Percentiles rank a stretch among this genome's conserved stretches.
These are phyloP conservation scores for Apiospora marii DNA, from an alignment of 2,329 filamentous ascomycete genomes.

Conservation along the genomic window DNA sequence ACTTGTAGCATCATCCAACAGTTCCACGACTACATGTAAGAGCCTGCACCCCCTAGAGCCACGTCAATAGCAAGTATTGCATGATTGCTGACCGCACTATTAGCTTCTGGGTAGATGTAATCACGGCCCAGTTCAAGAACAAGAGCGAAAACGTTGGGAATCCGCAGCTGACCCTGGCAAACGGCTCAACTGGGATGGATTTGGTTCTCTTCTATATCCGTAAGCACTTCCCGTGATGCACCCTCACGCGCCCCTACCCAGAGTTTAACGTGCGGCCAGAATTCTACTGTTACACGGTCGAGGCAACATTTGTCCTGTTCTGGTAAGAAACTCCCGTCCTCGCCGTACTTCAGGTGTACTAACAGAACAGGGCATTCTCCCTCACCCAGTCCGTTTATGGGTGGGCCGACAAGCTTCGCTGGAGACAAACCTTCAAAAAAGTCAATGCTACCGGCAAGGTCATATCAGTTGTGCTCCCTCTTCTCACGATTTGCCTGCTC, in stretches of 20 bases:
- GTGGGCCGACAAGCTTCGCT: slow-evolving; percentile 26
- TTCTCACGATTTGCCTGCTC: slow-evolving; percentile 31
- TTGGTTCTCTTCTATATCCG: slow-evolving; percentile 34
- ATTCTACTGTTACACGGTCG: slow-evolving; percentile 29
- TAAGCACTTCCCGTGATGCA: slow-evolving; percentile 8
- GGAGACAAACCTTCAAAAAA: slow-evolving; percentile 11
- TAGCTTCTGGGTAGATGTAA: slow-evolving; percentile 30
- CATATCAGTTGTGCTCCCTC: slow-evolving; percentile 29
- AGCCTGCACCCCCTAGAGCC: too few relatives aligned
- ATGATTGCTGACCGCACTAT: neutral
- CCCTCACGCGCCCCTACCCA: neutral
- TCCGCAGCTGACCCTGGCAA: slow-evolving; percentile 29
- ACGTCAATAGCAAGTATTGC: neutral
- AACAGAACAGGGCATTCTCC: slow-evolving; percentile 27
- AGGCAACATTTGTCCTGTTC: slow-evolving; percentile 27
- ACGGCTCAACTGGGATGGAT: slow-evolving; percentile 28
- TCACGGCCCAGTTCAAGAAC: slow-evolving; percentile 29
- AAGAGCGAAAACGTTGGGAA: slow-evolving; percentile 24
- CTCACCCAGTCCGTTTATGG: slow-evolving; percentile 32
- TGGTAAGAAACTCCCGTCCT: neutral
- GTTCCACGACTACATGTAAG: slow-evolving; percentile 32
- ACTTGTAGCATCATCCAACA: slow-evolving; percentile 33
- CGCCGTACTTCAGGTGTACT: neutral
- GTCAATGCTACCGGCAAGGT: slow-evolving; percentile 30
- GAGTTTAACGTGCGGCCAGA: slow-evolving; percentile 14